phyloP scores from a whole-genome alignment of 1,284 basidiomycete genomes.

The Ustilago vetiveriae region DNA sequence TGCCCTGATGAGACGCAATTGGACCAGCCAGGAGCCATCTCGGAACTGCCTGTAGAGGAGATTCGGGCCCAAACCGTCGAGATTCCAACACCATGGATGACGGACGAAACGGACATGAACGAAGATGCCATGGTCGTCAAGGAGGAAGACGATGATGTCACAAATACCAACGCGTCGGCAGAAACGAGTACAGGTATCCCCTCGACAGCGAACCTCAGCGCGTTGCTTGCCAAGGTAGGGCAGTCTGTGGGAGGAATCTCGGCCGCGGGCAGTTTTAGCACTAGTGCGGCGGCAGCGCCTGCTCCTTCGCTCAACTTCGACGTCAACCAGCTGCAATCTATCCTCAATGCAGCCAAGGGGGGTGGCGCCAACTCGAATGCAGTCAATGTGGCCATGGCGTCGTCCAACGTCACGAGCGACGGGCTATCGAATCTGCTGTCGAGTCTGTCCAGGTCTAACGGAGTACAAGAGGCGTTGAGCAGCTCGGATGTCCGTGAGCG shows the following conservation, averaged over 20 bases:
- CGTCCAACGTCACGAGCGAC: constrained; percentile 3
- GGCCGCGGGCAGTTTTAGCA: not conserved
- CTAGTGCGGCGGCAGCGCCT: not conserved
- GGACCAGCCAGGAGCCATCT: constrained; percentile 12
- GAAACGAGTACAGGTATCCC: not conserved
- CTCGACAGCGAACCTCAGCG: constrained; percentile 9
- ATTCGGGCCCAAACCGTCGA: constrained; percentile 1
- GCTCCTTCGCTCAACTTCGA: constrained; percentile 20
- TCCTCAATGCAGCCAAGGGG: constrained; percentile 23
- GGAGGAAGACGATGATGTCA: not conserved
- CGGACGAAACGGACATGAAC: not conserved
- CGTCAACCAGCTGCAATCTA: constrained; percentile 19
- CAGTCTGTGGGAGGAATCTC: constrained; percentile 3
- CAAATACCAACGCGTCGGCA: not conserved
- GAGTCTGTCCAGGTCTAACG: constrained; percentile 15
- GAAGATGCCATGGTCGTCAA: no score
- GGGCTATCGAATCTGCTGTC: constrained; percentile 29
- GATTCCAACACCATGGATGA: constrained; percentile 21
- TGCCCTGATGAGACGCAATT: constrained; percentile 25
- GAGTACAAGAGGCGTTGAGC: not conserved
- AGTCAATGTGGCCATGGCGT: constrained; percentile 14
- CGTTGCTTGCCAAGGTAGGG: constrained; percentile 16
- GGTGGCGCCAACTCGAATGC: constrained; percentile 2
- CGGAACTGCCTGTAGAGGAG: constrained; percentile 19
- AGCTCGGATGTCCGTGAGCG: not conserved